phyloP scores from a whole-genome alignment of 1,284 basidiomycete species.

The Cutaneotrichosporon cutaneum region DNA sequence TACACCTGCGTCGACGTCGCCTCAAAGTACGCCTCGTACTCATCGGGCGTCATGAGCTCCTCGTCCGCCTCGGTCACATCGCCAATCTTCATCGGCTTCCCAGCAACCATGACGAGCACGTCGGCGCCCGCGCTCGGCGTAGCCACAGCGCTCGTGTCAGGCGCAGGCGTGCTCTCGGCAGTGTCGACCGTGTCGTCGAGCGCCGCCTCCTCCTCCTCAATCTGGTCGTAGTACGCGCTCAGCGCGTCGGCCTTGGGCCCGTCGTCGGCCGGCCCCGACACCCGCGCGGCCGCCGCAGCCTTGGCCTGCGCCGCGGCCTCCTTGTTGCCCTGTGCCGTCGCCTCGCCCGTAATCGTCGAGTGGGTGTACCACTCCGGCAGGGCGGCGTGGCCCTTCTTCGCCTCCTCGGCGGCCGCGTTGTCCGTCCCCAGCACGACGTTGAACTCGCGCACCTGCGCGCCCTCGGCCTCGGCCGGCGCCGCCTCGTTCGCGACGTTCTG shows the following conservation, averaged over 20 bases:
- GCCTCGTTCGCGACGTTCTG: conserved; percentile 49
- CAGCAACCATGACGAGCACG: conserved; percentile 37
- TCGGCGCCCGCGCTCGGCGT: conserved; percentile 9
- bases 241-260: conserved; percentile 35
- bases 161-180: conserved; percentile 3
- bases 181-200: conserved; percentile 13
- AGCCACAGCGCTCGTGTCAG: conserved; percentile 3
- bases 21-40: conserved; percentile 43
- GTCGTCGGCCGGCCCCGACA: conserved; percentile 12
- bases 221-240: conserved; percentile 34
- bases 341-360: conserved; percentile 88
- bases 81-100: conserved; percentile 41
- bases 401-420: conserved; percentile 68
- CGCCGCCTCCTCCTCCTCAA: conserved; percentile 34
- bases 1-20: conserved; percentile 14
- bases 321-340: conserved; percentile 71
- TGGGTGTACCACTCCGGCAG: conserved; percentile 91
- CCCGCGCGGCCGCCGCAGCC: conserved; percentile 10
- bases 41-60: conserved; percentile 53
- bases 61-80: conserved; percentile 51
- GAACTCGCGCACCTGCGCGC: conserved; percentile 58
- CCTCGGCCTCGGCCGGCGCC: conserved; percentile 67
- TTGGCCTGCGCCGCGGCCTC: conserved; percentile 24
- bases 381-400: conserved; percentile 84
- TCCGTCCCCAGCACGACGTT: conserved; percentile 76